phyloP scores from a whole-genome alignment of 768 basidiomycete genomes.

The Hygrocybe punicea region DNA sequence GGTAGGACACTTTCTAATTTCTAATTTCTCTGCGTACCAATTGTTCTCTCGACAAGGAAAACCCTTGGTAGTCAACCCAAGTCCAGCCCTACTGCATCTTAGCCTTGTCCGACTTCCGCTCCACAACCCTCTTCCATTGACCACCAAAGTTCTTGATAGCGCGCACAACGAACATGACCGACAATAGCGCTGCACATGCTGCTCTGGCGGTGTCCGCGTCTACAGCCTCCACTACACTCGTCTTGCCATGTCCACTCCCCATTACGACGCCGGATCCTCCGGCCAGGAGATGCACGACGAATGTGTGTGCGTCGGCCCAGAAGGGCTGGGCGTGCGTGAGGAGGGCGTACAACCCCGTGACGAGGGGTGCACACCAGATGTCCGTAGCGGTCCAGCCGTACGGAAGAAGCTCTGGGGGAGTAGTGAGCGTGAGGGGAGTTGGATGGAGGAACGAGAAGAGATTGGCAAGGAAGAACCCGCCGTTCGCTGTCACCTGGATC shows the following conservation, averaged over 20 bases:
- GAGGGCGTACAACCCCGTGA: constrained; percentile 75
- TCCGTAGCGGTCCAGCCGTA: constrained; percentile 87
- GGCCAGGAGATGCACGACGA: constrained; percentile 42
- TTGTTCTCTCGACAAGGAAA: too few relatives aligned
- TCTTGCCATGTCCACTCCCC: constrained; percentile 10
- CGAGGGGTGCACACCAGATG: constrained; percentile 78
- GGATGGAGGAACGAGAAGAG: constrained; percentile 74
- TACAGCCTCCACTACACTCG: constrained; percentile 44
- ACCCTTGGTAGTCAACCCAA: too few relatives aligned
- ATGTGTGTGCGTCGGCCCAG: constrained; percentile 50
- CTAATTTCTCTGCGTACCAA: too few relatives aligned
- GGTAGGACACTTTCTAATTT: too few relatives aligned
- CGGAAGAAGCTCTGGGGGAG: constrained; percentile 74
- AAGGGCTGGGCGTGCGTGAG: constrained; percentile 86
- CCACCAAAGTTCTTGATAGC: constrained; percentile 58
- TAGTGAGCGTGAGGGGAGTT: constrained; percentile 60
- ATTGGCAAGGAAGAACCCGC: constrained; percentile 77
- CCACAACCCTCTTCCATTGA: background rate
- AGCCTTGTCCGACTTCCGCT: too few relatives aligned
- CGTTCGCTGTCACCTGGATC: constrained; percentile 64
- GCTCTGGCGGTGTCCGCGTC: constrained; percentile 67
- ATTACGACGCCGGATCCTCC: constrained; percentile 8
- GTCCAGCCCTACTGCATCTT: too few relatives aligned
- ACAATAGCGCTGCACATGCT: constrained; percentile 64
- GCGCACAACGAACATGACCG: constrained; percentile 57